Base-by-base conservation (phyloP, 2,329 filamentous ascomycete species). In the Thelonectria blattea region DNA sequence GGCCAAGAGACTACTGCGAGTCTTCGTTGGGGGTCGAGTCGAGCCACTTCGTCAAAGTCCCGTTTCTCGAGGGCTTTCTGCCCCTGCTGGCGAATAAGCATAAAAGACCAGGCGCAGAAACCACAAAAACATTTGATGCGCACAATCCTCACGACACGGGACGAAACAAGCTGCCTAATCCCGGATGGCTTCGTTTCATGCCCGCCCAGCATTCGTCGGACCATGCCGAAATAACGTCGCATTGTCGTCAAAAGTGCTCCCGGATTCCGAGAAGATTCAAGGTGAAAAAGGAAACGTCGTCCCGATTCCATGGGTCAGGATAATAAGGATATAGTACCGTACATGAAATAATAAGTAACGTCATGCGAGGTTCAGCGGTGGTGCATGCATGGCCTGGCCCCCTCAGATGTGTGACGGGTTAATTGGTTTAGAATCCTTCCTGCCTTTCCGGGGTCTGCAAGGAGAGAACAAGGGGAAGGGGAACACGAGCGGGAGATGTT, bases 141-240 rank as follows among this genome's bases (percentile, higher is more conserved):
- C n/a, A n/a, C n/a, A n/a, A n/a, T n/a, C n/a, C n/a, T n/a, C n/a
- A n/a, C n/a, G n/a, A n/a, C n/a, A n/a, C 34, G 12, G 37, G 37
- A 27, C 47, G 51, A 54, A 59, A 59, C 56, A 49, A 20, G 37
- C 56, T 43, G 8, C 17, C 34, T 43, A 9, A 34, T 20, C 37
- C 32, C 11, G n/a, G 5, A 50, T 24, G 14, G 49, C 11, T 37
- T 42, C 37, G 51, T 54, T 43, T 54, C 32, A 47, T 32, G 9
- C 41, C 46, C 56, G 9, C 34, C 43, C 43, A 32, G 47, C 20
- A 11, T 5, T 15, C 9, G 39, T 60, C 57, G 51, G 57, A 55
- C 41, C 39, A 60, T 56, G 17, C 48, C 47, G 41, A 55, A 34
- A 42, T 42, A 24, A 22, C 52, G 52, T 46, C 15, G 27, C 37